A percentile compares a stretch with the other conserved stretches of the same genome.
Evolutionary conservation across 2,329 filamentous ascomycete genomes (phyloP).

Genomic region (Penicillium paneum): DNA sequence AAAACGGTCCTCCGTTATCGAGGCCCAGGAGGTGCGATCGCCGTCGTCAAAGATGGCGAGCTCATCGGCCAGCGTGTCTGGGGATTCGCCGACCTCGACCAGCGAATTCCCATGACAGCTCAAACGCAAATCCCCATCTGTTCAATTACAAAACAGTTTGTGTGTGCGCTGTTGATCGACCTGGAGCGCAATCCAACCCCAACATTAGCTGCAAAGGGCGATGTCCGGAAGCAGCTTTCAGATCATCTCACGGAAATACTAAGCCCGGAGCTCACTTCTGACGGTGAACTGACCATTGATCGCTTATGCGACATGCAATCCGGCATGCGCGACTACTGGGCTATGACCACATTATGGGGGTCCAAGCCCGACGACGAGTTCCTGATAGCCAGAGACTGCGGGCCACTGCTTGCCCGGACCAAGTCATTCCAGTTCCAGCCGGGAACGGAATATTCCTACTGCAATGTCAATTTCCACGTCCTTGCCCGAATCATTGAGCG

Average conservation of each 20-base stretch:
- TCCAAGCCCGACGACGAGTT: conserved; percentile 42
- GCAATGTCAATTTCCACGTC: conserved; percentile 45
- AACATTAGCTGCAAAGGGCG: conserved; percentile 26
- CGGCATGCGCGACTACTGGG: conserved; percentile 49
- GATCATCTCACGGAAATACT: conserved; percentile 27
- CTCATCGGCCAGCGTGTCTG: conserved; percentile 40
- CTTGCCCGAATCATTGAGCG: conserved; percentile 41
- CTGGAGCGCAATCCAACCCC: conserved; percentile 35
- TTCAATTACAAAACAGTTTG: conserved; percentile 49
- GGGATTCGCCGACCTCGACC: conserved; percentile 46
- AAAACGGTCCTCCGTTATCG: conserved; percentile 24
- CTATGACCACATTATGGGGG: conserved; percentile 45
- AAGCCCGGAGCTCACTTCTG: conserved; percentile 20
- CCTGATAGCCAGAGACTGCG: conserved; percentile 32
- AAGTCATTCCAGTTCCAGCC: conserved; percentile 44
- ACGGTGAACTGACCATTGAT: conserved; percentile 34
- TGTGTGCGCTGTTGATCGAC: conserved; percentile 39
- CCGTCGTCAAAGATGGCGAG: conserved; percentile 45
- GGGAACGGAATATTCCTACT: conserved; percentile 45
- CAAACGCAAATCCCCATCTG: conserved; percentile 46
- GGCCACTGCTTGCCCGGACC: conserved; percentile 30
- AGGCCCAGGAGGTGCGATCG: conserved; percentile 45
- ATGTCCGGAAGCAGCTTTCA: conserved; percentile 32
- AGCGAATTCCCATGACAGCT: conserved; percentile 35
- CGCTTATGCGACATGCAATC: conserved; percentile 45